Base-by-base conservation (phyloP, 768 basidiomycete species). In the Coprinopsis cinerea region DNA sequence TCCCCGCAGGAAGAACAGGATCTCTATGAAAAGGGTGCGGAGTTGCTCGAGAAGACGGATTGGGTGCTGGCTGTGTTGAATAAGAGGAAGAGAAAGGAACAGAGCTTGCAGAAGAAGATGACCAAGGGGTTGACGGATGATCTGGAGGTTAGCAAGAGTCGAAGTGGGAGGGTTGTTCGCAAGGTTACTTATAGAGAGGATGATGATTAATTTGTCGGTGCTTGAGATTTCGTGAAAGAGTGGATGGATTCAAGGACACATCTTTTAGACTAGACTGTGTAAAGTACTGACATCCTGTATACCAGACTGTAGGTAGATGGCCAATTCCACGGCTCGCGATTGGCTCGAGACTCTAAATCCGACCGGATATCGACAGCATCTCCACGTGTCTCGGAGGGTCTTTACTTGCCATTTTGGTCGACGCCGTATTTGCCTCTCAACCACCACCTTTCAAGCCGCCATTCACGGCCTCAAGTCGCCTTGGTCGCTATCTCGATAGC, bases 31-130 rank as follows among this genome's bases (percentile, higher is more conserved):
- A 55, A 75, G 27, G 83, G 79, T 23, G 54, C 67, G 47, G 66
- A 63, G 53, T 67, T 81, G 46, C 64, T 77, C 18, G 61, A 66
- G 20, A 76, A 82, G 59, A 74, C 72, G 4, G 82, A 87, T 55
- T 90, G 85, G 85, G 84, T 88, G 9, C 74, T 75, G 42, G 82
- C 85, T 57, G 64, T 85, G 32, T 68, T 72, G 44, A 70, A 78
- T 13, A n/a, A 79, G 52, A 60, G 74, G 56, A 59, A 59, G 30
- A 40, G 57, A 41, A 66, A 64, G 55, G 66, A 59, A 58, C n/a
- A n/a, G n/a, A 60, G 52, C 42, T 49, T 50, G 23, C 36, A 65
- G 39, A 54, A 47, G 49, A 57, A 54, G 25, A 39, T 47, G 37
- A 46, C 42, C 40, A 57, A 40, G 24, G 43, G 43, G 3, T 51